A percentile compares a stretch with the other conserved stretches of the same genome.
Conservation (phyloP, 768 basidiomycete species). For the Tricholoma saponaceum region DNA sequence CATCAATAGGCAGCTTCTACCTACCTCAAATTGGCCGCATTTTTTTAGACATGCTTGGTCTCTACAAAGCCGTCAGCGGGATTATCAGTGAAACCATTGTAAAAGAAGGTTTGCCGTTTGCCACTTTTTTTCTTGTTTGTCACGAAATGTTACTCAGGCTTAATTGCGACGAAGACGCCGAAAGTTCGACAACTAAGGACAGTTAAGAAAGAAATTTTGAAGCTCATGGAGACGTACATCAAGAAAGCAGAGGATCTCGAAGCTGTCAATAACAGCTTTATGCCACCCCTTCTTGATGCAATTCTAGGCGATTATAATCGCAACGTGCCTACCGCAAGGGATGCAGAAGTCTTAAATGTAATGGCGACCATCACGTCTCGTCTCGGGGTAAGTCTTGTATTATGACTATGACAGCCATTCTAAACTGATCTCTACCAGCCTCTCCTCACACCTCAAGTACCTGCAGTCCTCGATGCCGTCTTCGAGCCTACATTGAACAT, state of each 20-base stretch:
- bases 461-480: constrained; percentile 92
- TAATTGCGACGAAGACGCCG: constrained; percentile 93
- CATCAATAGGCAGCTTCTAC: constrained; percentile 95
- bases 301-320: constrained; percentile 97
- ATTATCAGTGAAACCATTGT: constrained; percentile 93
- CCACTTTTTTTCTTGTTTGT: neutral
- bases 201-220: constrained; percentile 97
- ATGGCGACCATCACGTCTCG: constrained; percentile 92
- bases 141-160: constrained; percentile 41
- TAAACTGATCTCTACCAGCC: constrained; percentile 40
- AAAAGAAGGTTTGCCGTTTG: constrained; percentile 58
- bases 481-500: constrained; percentile 96
- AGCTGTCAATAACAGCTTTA: constrained; percentile 85
- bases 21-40: constrained; percentile 94
- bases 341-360: constrained; percentile 95
- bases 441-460: constrained; percentile 89
- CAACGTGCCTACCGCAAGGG: constrained; percentile 89
- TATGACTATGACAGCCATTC: constrained; percentile 1
- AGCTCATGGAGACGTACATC: constrained; percentile 96
- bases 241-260: constrained; percentile 97
- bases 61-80: constrained; percentile 95
- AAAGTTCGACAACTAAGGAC: constrained; percentile 92
- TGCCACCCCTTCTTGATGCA: constrained; percentile 93
- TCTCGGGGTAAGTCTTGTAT: constrained; percentile 65
- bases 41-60: constrained; percentile 96